These are phyloP conservation scores for Beauveria medogensis DNA, from an alignment of 2,329 filamentous ascomycete species.

Conservation along the genomic window DNA sequence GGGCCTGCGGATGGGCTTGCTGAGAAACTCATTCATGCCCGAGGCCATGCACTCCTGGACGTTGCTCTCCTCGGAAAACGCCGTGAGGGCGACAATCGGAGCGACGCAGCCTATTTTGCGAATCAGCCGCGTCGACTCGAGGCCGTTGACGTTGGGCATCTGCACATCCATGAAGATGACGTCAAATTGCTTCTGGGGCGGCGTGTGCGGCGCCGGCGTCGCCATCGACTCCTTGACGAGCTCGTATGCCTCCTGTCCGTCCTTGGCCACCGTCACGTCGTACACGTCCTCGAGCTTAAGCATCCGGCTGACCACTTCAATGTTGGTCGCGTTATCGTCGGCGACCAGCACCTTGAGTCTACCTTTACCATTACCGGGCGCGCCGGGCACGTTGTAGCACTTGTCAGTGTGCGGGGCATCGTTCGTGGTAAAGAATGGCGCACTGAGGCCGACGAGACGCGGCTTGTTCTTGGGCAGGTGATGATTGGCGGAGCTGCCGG, in stretches of 20 bases:
- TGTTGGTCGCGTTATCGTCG: slow-evolving; percentile 56
- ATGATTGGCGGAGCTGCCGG: not conserved
- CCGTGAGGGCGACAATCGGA: slow-evolving; percentile 84
- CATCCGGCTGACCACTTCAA: slow-evolving; percentile 53
- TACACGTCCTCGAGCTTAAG: slow-evolving; percentile 70
- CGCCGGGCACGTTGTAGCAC: not conserved
- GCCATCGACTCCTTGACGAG: slow-evolving; percentile 72
- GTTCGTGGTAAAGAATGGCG: slow-evolving; percentile 65
- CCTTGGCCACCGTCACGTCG: slow-evolving; percentile 81
- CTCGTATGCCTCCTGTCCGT: slow-evolving; percentile 81
- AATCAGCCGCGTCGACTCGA: slow-evolving; percentile 81
- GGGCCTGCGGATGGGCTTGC: slow-evolving; percentile 67
- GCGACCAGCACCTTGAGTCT: slow-evolving; percentile 74
- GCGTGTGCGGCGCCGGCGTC: slow-evolving; percentile 36
- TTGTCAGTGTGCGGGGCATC: slow-evolving; percentile 14
- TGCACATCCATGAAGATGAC: slow-evolving; percentile 95
- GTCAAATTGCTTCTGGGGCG: slow-evolving; percentile 60
- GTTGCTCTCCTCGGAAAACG: slow-evolving; percentile 86
- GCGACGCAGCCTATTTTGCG: slow-evolving; percentile 78
- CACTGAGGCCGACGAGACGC: slow-evolving; percentile 72
- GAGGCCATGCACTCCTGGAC: slow-evolving; percentile 78
- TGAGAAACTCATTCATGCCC: slow-evolving; percentile 90
- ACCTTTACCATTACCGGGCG: slow-evolving; percentile 16
- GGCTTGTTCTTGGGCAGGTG: slow-evolving; percentile 44
- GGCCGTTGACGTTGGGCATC: slow-evolving; percentile 88